Base-by-base conservation (phyloP, 768 basidiomycete genomes). In the Hericium erinaceus region DNA sequence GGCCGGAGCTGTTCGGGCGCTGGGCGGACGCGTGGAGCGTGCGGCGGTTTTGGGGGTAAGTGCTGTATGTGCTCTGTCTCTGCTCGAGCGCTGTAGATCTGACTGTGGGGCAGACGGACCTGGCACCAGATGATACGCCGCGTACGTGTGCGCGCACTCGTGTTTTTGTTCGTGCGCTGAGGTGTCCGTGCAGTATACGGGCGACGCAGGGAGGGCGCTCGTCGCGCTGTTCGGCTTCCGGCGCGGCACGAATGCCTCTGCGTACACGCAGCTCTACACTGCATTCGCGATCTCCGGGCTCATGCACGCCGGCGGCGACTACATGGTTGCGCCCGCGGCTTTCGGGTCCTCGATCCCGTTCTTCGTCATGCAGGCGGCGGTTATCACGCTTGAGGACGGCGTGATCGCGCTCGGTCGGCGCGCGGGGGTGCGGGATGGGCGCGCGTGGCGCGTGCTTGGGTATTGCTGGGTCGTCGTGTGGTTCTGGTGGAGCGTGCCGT, bases 261-360 rank as follows among this genome's bases (percentile, higher is more conserved):
- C 65, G 7, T 70, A 66, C 58, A 64, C 69, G 33, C 71, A 72
- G 20, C 66, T 77, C 5, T 73, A 65, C 60, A 60, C 65, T 11
- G 71, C 69, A 0, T 76, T 75, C 64, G 33, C 66, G 13, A 53
- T 75, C 3, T 74, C 75, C 1, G 72, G 67, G 0, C 22, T 71
- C 12, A 41, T 74, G 20, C 75, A 77, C 57, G 61, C 63, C 51
- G 64, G 59, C 40, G 72, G 67, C 9, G 73, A 75, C 51, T 67
- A 65, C 48, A 67, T 69, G 61, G 61, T 68, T 20, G 58, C 24
- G 57, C 64, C 20, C 48, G 55, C 12, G 61, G 61, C 28, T 46
- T 20, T 46, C 18, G 13, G n/a, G 44, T 20, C n/a, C 44, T 46
- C 44, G 15, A n/a, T 69, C 33, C 46, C 57, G 13, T 72, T 70